Evolutionary conservation across 306 rosid genomes (phyloP).

Genomic region (Hylodesmum podocarpum): DNA sequence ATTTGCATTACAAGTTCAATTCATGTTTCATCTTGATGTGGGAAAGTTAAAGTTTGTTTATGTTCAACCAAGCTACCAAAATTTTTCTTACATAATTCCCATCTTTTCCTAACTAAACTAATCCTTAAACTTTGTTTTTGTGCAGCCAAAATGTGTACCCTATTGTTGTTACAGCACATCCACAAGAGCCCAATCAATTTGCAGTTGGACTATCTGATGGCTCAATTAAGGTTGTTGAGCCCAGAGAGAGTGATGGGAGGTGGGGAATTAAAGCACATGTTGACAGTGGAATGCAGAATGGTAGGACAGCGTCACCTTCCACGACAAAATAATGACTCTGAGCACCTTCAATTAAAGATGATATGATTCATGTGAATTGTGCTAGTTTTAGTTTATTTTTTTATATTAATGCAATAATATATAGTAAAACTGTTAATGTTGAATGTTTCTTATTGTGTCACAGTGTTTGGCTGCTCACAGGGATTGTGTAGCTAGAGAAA

Average conservation of each 20-base stretch:
- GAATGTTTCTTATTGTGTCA: constrained; percentile 11
- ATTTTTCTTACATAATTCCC: neutral
- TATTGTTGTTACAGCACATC: constrained; percentile 59
- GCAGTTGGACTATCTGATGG: constrained; percentile 76
- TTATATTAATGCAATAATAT: neutral
- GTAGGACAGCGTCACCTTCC: constrained; percentile 50
- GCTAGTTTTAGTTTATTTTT: neutral
- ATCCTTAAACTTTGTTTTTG: constrained; percentile 13
- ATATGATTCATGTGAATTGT: constrained; percentile 21
- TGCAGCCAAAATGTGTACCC: constrained; percentile 61
- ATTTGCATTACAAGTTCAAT: neutral
- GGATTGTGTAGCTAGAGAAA: constrained; percentile 18
- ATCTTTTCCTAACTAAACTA: neutral
- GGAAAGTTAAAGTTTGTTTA: neutral
- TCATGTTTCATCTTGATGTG: neutral
- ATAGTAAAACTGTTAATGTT: constrained; percentile 22
- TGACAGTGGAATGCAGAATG: constrained; percentile 31
- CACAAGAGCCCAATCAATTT: constrained; percentile 57
- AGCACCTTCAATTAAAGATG: constrained; percentile 46
- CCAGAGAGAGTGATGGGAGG: neutral
- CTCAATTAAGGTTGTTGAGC: constrained; percentile 43
- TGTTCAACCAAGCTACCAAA: neutral
- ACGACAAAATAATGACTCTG: constrained; percentile 43
- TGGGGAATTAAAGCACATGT: constrained; percentile 8
- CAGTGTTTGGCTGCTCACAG: constrained; percentile 2